Base-by-base conservation (phyloP, 768 basidiomycete genomes). In the Mycena rebaudengoi region DNA sequence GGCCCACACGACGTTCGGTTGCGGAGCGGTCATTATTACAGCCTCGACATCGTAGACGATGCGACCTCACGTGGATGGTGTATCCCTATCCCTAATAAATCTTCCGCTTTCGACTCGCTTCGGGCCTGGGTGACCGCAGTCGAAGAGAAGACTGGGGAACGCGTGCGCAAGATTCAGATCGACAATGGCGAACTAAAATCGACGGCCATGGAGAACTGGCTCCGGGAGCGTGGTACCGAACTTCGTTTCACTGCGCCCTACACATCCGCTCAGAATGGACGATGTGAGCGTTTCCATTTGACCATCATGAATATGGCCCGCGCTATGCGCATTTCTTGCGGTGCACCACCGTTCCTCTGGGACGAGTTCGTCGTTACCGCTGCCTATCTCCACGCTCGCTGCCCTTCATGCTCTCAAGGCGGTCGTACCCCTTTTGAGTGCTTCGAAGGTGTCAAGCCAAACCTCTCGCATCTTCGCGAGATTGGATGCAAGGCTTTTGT, bases 401-500 rank as follows among this genome's bases (percentile, higher is more conserved):
- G n/a, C 11, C 54, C 54, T 7, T 44, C 54, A 18, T 32, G 12
- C 5, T 30, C 23, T 21, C 54, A 56, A 10, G 2, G 29, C 21
- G 5, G 16, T 12, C 43, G 45, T 14, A 74, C 71, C 0, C 73
- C 75, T 13, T 70, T 59, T 44, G 69, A 75, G 44, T 41, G 66
- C 5, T 75, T 65, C 64, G 50, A 71, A 48, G 51, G 62, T 1
- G 14, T 23, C 0, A 71, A 68, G 52, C 77, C 75, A 1, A 60
- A 77, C 54, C 67, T 79, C 13, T 69, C 67, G 0, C 69, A 75
- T 55, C 67, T 80, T 18, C 66, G 70, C 1, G 71, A 75, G 18
- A 78, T 78, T 13, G 77, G 81, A 1, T 79, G 76, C 52, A 32
- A 53, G 7, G 75, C 75, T 5, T 79, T 76, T 53, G 76, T 76